These are phyloP conservation scores for Calonectria pauciramosa DNA, from an alignment of 2,329 filamentous ascomycete species.

Conservation along the genomic window DNA sequence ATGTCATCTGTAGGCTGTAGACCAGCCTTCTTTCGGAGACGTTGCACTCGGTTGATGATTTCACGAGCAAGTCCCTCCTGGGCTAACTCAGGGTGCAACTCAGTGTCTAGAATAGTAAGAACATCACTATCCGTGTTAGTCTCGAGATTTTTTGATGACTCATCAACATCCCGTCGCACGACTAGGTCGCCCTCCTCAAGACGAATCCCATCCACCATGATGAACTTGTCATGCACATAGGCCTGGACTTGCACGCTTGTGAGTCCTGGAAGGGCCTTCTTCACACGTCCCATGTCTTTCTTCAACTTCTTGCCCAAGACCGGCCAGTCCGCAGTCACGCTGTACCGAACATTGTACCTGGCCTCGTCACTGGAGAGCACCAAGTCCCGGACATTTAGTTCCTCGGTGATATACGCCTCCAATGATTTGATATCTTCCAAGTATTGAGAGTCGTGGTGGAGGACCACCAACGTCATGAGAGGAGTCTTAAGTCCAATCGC, in stretches of 20 bases:
- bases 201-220: conserved; percentile 87
- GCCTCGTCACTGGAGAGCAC: conserved; percentile 88
- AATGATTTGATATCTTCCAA: conserved; percentile 89
- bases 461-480: conserved; percentile 88
- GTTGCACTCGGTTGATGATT: conserved; percentile 93
- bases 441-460: conserved; percentile 86
- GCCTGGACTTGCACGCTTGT: conserved; percentile 84
- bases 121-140: conserved; percentile 92
- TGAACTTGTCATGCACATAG: conserved; percentile 80
- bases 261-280: conserved; percentile 86
- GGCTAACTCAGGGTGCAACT: conserved; percentile 85
- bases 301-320: conserved; percentile 96
- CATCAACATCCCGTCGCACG: conserved; percentile 81
- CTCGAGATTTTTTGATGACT: conserved; percentile 80
- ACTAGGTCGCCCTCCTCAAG: conserved; percentile 85
- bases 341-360: conserved; percentile 93
- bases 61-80: conserved; percentile 92
- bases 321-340: conserved; percentile 91
- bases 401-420: conserved; percentile 90
- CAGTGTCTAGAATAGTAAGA: conserved; percentile 89
- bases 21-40: conserved; percentile 92
- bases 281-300: conserved; percentile 92
- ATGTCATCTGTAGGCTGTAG: conserved; percentile 94
- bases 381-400: conserved; percentile 90
- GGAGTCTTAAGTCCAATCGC: conserved; percentile 91